Evolutionary conservation across 805 yeast genomes (phyloP).

Genomic region (Candida ponderosae): DNA sequence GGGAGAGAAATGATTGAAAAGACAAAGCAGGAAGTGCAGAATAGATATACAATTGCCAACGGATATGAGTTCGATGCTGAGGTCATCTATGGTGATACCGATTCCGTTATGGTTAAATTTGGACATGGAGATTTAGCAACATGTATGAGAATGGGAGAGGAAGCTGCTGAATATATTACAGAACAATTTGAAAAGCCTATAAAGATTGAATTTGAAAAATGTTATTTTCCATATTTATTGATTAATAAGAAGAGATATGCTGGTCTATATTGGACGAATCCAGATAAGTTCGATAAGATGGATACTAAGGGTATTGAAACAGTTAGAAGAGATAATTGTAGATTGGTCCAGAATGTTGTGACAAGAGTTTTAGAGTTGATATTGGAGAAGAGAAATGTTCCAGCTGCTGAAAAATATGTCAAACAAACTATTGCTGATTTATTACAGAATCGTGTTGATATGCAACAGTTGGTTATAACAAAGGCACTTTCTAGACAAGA

Average conservation of each 20-base stretch:
- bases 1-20: conserved; percentile 96
- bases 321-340: conserved; percentile 95
- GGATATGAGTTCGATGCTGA: conserved; percentile 81
- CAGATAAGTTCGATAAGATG: conserved; percentile 91
- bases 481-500: conserved; percentile 82
- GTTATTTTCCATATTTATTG: conserved; percentile 86
- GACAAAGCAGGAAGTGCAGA: conserved; percentile 82
- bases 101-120: conserved; percentile 98
- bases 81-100: conserved; percentile 97
- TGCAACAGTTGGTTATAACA: conserved; percentile 89
- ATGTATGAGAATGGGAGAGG: conserved; percentile 88
- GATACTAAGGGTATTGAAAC: conserved; percentile 98
- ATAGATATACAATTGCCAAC: conserved; percentile 67
- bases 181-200: conserved; percentile 75
- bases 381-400: conserved; percentile 80
- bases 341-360: conserved; percentile 89
- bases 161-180: conserved; percentile 88
- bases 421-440: conserved; percentile 84
- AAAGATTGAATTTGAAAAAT: conserved; percentile 93
- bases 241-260: conserved; percentile 97
- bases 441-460: conserved; percentile 83
- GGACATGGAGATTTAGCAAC: conserved; percentile 74
- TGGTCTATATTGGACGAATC: conserved; percentile 91
- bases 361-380: conserved; percentile 83
- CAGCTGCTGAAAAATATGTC: conserved; percentile 77